phyloP scores from a whole-genome alignment of 352 stramenopile species.

The Pythium rhizo-oryzae region DNA sequence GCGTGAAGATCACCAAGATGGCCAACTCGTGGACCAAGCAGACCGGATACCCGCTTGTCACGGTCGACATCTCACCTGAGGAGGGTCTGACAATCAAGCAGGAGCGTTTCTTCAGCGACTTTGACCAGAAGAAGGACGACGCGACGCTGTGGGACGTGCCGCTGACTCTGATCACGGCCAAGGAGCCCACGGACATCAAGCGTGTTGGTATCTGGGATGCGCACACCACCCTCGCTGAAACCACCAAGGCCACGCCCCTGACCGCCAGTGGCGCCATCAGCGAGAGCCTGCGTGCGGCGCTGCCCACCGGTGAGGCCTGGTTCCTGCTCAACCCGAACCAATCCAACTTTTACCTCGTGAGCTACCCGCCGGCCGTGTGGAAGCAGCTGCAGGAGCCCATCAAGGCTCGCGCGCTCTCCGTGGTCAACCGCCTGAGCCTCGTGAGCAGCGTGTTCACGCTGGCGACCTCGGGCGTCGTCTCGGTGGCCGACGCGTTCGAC shows the following conservation, averaged over 20 bases:
- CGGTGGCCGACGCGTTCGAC: slow-evolving; percentile 55
- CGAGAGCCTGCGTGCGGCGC: slow-evolving; percentile 66
- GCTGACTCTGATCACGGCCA: slow-evolving; percentile 66
- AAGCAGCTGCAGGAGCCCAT: slow-evolving; percentile 69
- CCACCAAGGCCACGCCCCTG: slow-evolving; percentile 34
- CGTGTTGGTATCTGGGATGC: slow-evolving; percentile 74
- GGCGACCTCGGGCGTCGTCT: slow-evolving; percentile 59
- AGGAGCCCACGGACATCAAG: slow-evolving; percentile 45
- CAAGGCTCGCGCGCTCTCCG: slow-evolving; percentile 49
- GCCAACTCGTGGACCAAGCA: slow-evolving; percentile 95
- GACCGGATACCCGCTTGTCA: slow-evolving; percentile 94
- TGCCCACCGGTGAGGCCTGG: slow-evolving; percentile 63
- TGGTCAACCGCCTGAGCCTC: slow-evolving; percentile 92
- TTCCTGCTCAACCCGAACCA: slow-evolving; percentile 97
- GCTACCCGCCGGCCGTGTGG: slow-evolving; percentile 90
- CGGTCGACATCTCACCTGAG: slow-evolving; percentile 64
- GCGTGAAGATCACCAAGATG: slow-evolving; percentile 91
- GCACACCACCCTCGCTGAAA: slow-evolving; percentile 31
- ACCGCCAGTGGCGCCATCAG: slow-evolving; percentile 84
- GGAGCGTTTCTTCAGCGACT: slow-evolving; percentile 94
- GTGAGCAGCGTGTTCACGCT: slow-evolving; percentile 93
- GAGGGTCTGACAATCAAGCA: slow-evolving; percentile 83
- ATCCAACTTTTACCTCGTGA: slow-evolving; percentile 94
- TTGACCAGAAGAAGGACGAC: slow-evolving; percentile 61
- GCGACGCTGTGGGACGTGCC: slow-evolving; percentile 87